These are phyloP conservation scores for Lanzia echinophila DNA, from an alignment of 2,329 filamentous ascomycete genomes.

Conservation along the genomic window DNA sequence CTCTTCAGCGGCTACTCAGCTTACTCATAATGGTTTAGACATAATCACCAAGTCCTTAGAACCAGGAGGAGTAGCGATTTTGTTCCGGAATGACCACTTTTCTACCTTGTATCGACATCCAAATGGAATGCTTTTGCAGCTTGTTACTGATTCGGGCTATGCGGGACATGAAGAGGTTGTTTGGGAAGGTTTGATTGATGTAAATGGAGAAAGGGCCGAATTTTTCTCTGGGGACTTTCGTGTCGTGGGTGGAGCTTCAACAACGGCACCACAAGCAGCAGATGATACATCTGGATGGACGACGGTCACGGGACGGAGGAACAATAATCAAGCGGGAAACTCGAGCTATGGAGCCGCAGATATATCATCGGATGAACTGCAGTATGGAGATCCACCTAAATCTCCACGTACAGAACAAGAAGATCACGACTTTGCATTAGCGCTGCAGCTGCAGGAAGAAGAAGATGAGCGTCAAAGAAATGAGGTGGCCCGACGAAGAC, in stretches of 20 bases:
- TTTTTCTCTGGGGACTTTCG: slow-evolving; percentile 89
- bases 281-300: slow-evolving; percentile 19
- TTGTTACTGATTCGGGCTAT: slow-evolving; percentile 93
- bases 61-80: slow-evolving; percentile 76
- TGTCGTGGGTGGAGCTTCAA: slow-evolving; percentile 57
- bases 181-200: slow-evolving; percentile 89
- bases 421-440: slow-evolving; percentile 78
- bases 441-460: slow-evolving; percentile 89
- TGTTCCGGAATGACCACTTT: slow-evolving; percentile 97
- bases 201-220: slow-evolving; percentile 74
- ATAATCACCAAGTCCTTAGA: slow-evolving; percentile 63
- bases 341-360: slow-evolving; percentile 3
- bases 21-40: slow-evolving; percentile 75
- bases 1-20: slow-evolving; percentile 72
- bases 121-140: slow-evolving; percentile 64
- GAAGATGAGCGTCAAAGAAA: slow-evolving; percentile 72
- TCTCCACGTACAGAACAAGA: slow-evolving; percentile 53
- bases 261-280: slow-evolving; percentile 8
- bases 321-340: not conserved
- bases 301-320: slow-evolving; percentile 12
- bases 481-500: slow-evolving; percentile 53
- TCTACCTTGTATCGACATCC: slow-evolving; percentile 90
- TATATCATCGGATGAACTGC: not conserved
- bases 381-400: slow-evolving; percentile 9
- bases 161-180: slow-evolving; percentile 83